Percentiles rank a stretch among this genome's conserved stretches.
Evolutionary conservation across 2,329 filamentous ascomycete species (phyloP).

Genomic region (Talaromyces sp.): DNA sequence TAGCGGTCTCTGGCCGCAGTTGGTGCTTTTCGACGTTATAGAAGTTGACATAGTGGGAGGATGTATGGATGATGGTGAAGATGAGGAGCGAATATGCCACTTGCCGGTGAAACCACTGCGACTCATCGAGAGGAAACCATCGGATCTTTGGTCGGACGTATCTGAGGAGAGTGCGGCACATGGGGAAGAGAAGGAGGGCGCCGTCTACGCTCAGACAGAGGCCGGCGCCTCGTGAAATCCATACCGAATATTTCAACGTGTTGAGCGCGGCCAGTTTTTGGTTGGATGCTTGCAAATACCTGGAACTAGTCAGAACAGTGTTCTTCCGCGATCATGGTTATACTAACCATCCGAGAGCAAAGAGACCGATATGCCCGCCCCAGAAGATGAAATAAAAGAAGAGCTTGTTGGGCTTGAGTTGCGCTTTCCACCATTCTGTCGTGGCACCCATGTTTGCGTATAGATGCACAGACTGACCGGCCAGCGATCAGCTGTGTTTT

Average conservation of each 20-base stretch:
- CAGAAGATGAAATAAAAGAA: slow-evolving; percentile 79
- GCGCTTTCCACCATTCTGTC: slow-evolving; percentile 35
- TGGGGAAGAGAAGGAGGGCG: slow-evolving; percentile 83
- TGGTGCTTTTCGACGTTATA: slow-evolving; percentile 88
- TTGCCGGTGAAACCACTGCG: slow-evolving; percentile 93
- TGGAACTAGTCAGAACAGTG: slow-evolving; percentile 31
- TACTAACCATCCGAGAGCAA: slow-evolving; percentile 76
- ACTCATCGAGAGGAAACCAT: slow-evolving; percentile 92
- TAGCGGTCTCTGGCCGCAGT: slow-evolving; percentile 70
- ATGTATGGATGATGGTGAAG: slow-evolving; percentile 72
- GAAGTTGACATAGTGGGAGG: slow-evolving; percentile 94
- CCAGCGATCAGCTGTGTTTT: slow-evolving; percentile 13
- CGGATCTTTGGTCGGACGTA: slow-evolving; percentile 79
- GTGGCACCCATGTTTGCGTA: slow-evolving; percentile 31
- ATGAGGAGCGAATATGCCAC: slow-evolving; percentile 83
- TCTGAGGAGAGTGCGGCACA: slow-evolving; percentile 86
- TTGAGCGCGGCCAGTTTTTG: slow-evolving; percentile 70
- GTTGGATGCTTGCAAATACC: slow-evolving; percentile 73
- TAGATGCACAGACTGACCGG: slow-evolving; percentile 11
- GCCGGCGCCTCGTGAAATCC: slow-evolving; percentile 91
- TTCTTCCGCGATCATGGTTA: not conserved
- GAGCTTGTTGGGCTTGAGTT: slow-evolving; percentile 66
- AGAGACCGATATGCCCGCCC: slow-evolving; percentile 71
- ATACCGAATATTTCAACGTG: slow-evolving; percentile 78
- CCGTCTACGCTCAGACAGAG: slow-evolving; percentile 78